A percentile compares a stretch with the other conserved stretches of the same genome.
Conservation (phyloP, 805 yeast genomes). For the Candida ponderosae region DNA sequence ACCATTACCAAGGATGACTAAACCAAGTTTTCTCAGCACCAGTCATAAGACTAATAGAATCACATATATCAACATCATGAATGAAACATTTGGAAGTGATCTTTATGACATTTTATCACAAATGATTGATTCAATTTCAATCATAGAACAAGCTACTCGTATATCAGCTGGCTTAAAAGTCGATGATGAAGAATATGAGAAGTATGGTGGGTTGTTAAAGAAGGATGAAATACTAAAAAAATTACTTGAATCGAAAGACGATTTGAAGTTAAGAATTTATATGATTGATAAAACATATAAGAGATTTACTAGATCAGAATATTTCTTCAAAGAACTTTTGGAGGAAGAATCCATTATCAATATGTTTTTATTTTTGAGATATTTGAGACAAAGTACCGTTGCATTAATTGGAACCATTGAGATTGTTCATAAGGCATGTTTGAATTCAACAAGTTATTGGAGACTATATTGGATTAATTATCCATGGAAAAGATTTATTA, state of each 20-base stretch:
- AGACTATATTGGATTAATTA: constrained; percentile 28
- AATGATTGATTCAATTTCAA: constrained; percentile 23
- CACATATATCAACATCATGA: constrained; percentile 22
- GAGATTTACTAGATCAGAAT: constrained; percentile 26
- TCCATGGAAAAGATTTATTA: constrained; percentile 31
- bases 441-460: constrained; percentile 20
- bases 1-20: constrained; percentile 25
- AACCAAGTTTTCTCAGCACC: not conserved
- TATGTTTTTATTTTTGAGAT: constrained; percentile 32
- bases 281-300: constrained; percentile 27
- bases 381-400: constrained; percentile 33
- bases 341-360: constrained; percentile 27
- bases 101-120: constrained; percentile 21
- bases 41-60: constrained; percentile 1
- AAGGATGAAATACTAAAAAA: constrained; percentile 2
- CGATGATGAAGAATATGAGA: too few species aligned
- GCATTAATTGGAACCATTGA: constrained; percentile 20
- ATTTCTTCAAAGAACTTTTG: constrained; percentile 27
- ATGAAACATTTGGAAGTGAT: constrained; percentile 23
- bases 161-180: not conserved
- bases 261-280: constrained; percentile 22
- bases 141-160: constrained; percentile 12
- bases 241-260: constrained; percentile 10
- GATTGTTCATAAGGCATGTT: constrained; percentile 16
- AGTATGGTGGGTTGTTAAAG: too few species aligned